These are phyloP conservation scores for Lasiodiplodia hormozganensis DNA, from an alignment of 2,329 filamentous ascomycete species.

Conservation along the genomic window DNA sequence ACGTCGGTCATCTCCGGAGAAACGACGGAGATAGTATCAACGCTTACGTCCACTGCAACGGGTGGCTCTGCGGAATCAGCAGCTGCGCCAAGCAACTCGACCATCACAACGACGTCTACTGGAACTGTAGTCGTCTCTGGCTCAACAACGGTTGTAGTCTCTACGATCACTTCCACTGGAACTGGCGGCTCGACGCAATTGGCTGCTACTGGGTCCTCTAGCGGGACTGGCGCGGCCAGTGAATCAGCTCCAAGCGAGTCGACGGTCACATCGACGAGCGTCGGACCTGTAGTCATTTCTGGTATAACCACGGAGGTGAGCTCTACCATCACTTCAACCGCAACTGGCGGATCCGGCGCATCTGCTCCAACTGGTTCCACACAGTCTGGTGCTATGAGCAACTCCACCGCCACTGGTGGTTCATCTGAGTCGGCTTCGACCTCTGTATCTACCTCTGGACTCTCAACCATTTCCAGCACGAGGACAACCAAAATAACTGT, in stretches of 20 bases:
- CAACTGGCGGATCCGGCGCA: not conserved
- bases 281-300: not conserved
- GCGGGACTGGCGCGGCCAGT: not conserved
- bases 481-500: slow-evolving; percentile 11
- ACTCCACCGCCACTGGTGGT: slow-evolving; percentile 29
- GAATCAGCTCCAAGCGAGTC: slow-evolving; percentile 9
- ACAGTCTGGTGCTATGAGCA: not conserved
- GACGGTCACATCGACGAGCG: slow-evolving; percentile 1
- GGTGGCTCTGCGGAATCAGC: not conserved
- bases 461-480: slow-evolving; percentile 9
- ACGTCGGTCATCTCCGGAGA: not conserved
- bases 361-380: not conserved
- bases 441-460: slow-evolving; percentile 21
- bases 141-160: not conserved
- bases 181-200: slow-evolving; percentile 2
- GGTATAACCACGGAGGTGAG: not conserved
- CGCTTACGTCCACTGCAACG: not conserved
- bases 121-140: not conserved
- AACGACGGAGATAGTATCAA: not conserved
- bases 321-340: not conserved
- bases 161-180: slow-evolving; percentile 1
- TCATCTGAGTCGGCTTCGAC: slow-evolving; percentile 29
- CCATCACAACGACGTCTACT: slow-evolving; percentile 15
- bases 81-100: not conserved
- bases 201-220: not conserved